Evolutionary conservation across 148 eudicot genomes (phyloP), one percentile per base, ranked within the genome.

Genomic region (Rhododendron simsii): DNA sequence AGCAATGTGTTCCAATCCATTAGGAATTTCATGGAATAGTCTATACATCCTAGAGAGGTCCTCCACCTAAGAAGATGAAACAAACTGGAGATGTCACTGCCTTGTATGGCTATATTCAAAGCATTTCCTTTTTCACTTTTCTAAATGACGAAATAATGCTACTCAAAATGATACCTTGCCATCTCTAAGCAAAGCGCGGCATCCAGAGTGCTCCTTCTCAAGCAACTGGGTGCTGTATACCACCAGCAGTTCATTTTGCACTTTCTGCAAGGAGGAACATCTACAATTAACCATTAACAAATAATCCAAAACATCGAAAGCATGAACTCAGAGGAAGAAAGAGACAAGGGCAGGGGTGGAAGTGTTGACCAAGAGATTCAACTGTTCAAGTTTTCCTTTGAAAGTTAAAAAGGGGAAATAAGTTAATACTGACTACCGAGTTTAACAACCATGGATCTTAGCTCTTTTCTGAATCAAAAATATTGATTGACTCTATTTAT

Each of bases 211-310:
- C 35, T 26, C 35, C 74, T 67, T 67, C 3, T 65, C 71, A 65
- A n/a, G 71, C 88, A 95, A 85, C 51, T 87, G 92, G 81, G 33
- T 89, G 87, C 88, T 85, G 86, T 86, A 85, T 5, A 86, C 92
- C 74, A 84, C 88, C 87, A 95, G 81, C 89, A 93, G 47, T 83
- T 93, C 93, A 85, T 92, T 82, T 86, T 91, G 95, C 71, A 91
- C 94, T 89, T 84, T 89, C 93, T 93, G 87, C 45, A 86, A 39
- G 57, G 50, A 74, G 28, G 82, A 71, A 28, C 47, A 48, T 47
- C 23, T 5, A 2, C 10, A 33, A 65, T 45, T 0, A 33, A 78
- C 39, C 48, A 78, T 41, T 15, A 73, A 23, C 13, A 35, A 13
- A 77, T 44, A 11, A 37, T 6, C 48, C 11, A 2, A 28, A 41